Base-by-base conservation (phyloP, 805 yeast species). In the Kuraishia piskuri region DNA sequence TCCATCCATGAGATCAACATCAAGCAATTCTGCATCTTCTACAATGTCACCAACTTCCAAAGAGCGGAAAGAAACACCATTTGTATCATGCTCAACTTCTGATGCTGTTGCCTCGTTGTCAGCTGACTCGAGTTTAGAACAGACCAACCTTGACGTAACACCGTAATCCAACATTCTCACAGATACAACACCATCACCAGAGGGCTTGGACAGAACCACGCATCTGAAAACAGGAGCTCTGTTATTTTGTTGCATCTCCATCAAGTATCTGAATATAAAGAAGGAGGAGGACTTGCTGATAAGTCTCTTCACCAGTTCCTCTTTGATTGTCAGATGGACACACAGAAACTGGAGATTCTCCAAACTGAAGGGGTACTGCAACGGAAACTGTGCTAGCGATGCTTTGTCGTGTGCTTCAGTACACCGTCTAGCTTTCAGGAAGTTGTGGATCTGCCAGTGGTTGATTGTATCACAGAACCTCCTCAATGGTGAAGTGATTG, bases 401-500 rank as follows among this genome's bases (percentile, higher is more conserved):
- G 80, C 63, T 53, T 31, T 31, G 9, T n/a, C 40, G 14, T 31
- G 31, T 7, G 9, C 14, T 12, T n/a, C 40, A 31, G 14, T 5
- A n/a, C 17, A 4, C 40, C 14, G 8, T 12, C 40, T 31, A 12
- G 7, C 14, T 10, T 31, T n/a, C 40, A 31, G 40, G 14, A 12
- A 31, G 9, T 31, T 31, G 14, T 82, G 84, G 1, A 88, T 57
- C 60, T 87, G 92, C 80, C 91, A 79, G 61, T 91, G 97, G 61
- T 85, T 84, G 8, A 90, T 65, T 56, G 90, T 67, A 65, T 92
- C 98, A 6, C 86, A 83, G 58, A 79, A 86, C 58, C 98, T 73
- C 64, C 98, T 75, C 57, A 94, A 71, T 1, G 99, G 98, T 0
- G 97, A 90, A 0, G 98, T 91, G 8, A 88, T 84, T 20, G 89